Percentiles rank a stretch among this genome's conserved stretches.
Evolutionary conservation across 2,329 filamentous ascomycete species (phyloP).

Genomic region (Ophiostoma perfectum): DNA sequence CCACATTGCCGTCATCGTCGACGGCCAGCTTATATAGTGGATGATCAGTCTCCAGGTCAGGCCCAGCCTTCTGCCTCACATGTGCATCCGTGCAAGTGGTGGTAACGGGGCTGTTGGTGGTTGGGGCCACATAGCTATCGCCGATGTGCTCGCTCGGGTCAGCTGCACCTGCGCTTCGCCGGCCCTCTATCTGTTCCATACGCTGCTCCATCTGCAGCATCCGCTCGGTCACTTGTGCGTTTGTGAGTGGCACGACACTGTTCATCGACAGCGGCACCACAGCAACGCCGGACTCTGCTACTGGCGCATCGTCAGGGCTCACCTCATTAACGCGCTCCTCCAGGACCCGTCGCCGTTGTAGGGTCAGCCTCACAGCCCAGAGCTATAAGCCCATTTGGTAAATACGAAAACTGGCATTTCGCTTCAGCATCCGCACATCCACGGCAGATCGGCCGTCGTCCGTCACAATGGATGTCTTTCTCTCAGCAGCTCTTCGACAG

Average conservation of each 20-base stretch:
- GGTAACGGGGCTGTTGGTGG: neutral
- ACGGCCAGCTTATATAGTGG: neutral
- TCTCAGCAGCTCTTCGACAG: neutral
- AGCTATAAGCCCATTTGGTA: too few species aligned
- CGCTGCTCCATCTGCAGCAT: neutral
- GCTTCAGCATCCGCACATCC: too few species aligned
- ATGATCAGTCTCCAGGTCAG: neutral
- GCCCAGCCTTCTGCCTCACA: neutral
- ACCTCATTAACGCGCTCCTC: neutral
- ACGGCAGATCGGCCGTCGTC: neutral
- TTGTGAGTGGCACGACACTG: neutral
- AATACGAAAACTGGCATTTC: too few species aligned
- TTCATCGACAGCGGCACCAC: neutral
- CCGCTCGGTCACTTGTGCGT: neutral
- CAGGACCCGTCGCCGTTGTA: neutral
- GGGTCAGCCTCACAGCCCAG: neutral
- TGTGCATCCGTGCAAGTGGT: neutral
- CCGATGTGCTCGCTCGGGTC: neutral
- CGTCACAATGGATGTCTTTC: neutral
- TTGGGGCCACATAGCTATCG: too few species aligned
- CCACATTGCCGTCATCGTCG: neutral
- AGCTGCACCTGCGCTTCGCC: neutral
- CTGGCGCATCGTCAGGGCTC: neutral
- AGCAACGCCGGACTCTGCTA: too few species aligned
- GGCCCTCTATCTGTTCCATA: neutral